Percentiles rank a stretch among this genome's conserved stretches.
Evolutionary conservation across 2,329 filamentous ascomycete species (phyloP).

Genomic region (Tolypocladium tundrense): DNA sequence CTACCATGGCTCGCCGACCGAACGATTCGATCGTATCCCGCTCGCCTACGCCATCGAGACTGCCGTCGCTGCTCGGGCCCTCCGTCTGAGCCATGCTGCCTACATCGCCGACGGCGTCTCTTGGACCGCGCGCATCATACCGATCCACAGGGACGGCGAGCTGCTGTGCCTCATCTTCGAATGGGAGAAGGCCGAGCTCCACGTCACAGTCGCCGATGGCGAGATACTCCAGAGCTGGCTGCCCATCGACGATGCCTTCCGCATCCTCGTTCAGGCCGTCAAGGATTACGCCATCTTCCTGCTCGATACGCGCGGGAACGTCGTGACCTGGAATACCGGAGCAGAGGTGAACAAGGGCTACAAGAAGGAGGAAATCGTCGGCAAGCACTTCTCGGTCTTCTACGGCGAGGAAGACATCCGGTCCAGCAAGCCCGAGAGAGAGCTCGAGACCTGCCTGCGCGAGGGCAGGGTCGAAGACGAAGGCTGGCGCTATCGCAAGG

Average conservation of each 20-base stretch:
- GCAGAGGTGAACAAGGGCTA: conserved; percentile 48
- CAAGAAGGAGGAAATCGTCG: conserved; percentile 41
- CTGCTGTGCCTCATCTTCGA: conserved; percentile 20
- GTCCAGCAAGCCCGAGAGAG: conserved; percentile 37
- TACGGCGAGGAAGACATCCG: conserved; percentile 41
- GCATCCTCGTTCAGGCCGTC: conserved; percentile 50
- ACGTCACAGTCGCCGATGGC: conserved; percentile 2
- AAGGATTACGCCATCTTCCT: conserved; percentile 56
- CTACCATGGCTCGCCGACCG: conserved; percentile 12
- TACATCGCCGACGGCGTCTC: conserved; percentile 6
- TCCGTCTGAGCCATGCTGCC: conserved; percentile 12
- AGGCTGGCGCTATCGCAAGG: conserved; percentile 48
- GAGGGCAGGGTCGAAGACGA: conserved; percentile 49
- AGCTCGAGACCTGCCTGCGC: conserved; percentile 40
- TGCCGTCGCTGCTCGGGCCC: conserved; percentile 14
- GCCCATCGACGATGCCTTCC: conserved; percentile 43
- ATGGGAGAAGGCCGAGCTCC: conserved; percentile 16
- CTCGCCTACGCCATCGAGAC: conserved; percentile 17
- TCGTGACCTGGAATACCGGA: conserved; percentile 48
- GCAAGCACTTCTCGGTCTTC: conserved; percentile 47
- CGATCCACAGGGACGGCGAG: conserved; percentile 16
- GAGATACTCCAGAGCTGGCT: conserved; percentile 14
- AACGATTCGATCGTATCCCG: conserved; percentile 14
- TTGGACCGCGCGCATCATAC: conserved; percentile 21
- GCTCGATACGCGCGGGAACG: conserved; percentile 42